phyloP scores from a whole-genome alignment of 2,329 filamentous ascomycete species.

The Cryphonectria japonica region DNA sequence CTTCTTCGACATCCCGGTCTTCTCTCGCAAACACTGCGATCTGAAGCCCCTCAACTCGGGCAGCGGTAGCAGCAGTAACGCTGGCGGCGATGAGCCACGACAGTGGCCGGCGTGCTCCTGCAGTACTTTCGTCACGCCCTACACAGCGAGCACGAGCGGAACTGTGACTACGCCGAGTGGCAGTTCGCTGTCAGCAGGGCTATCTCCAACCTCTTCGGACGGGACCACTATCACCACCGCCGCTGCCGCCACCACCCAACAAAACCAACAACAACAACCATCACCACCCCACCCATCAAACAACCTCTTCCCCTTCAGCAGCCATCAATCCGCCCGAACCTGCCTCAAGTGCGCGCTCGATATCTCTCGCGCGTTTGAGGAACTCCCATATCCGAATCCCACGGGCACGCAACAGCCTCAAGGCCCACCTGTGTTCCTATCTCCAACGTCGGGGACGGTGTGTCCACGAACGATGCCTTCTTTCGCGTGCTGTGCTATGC shows the following conservation, averaged over 20 bases:
- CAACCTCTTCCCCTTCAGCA: conserved; percentile 46
- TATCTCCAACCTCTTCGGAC: conserved; percentile 18
- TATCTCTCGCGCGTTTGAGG: conserved; percentile 50
- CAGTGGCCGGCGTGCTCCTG: conserved; percentile 43
- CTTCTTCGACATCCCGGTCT: conserved; percentile 54
- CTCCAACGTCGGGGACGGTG: conserved; percentile 42
- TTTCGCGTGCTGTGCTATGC: conserved; percentile 52
- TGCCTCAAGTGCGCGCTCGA: conserved; percentile 53
- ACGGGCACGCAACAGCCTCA: conserved; percentile 35
- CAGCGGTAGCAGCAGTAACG: conserved; percentile 24
- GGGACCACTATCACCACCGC: conserved; percentile 1
- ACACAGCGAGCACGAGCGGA: conserved; percentile 33
- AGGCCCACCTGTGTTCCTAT: conserved; percentile 39
- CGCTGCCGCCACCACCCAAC: neutral
- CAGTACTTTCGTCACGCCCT: conserved; percentile 36
- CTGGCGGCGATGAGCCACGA: conserved; percentile 36
- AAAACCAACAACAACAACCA: neutral
- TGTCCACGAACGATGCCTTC: conserved; percentile 50
- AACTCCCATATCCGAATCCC: conserved; percentile 51
- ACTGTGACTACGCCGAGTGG: conserved; percentile 12
- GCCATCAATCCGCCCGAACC: conserved; percentile 52
- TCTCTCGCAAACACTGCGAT: conserved; percentile 54
- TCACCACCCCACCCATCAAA: neutral
- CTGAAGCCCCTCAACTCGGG: conserved; percentile 40
- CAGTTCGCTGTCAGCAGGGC: conserved; percentile 3